These are phyloP conservation scores for Talinum fruticosum DNA, from an alignment of 148 eudicot genomes.

Conservation along the genomic window DNA sequence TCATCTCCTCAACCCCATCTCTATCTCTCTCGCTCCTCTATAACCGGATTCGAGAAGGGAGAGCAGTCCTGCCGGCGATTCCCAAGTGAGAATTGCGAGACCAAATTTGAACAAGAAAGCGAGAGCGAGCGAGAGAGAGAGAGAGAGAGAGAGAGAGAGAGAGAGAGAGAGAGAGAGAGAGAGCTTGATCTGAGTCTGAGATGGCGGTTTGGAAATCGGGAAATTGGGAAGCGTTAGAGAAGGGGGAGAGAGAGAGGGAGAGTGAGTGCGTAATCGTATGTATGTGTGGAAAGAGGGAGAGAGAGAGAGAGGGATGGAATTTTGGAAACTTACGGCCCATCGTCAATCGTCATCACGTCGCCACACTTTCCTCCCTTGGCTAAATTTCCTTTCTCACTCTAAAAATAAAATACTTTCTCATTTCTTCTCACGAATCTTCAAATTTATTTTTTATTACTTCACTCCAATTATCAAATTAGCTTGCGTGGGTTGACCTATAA, in stretches of 20 bases:
- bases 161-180: background rate
- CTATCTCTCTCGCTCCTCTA: background rate
- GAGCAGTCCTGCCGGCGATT: background rate
- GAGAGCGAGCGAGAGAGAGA: background rate
- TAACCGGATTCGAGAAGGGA: background rate
- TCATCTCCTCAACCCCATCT: background rate
- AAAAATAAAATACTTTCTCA: too few species aligned
- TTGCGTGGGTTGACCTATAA: too few species aligned
- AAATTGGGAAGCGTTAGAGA: background rate
- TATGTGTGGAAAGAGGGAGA: too few species aligned
- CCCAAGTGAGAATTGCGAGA: background rate
- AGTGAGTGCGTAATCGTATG: too few species aligned
- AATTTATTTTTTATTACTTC: too few species aligned
- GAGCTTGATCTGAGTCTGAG: conserved; percentile 15
- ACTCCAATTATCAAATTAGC: too few species aligned
- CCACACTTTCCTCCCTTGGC: too few species aligned
- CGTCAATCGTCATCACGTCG: too few species aligned
- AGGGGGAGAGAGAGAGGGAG: background rate
- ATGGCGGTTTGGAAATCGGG: background rate
- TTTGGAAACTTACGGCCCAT: too few species aligned
- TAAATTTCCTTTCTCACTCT: too few species aligned
- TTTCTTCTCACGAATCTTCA: too few species aligned
- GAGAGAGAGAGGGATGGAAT: background rate
- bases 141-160: background rate
- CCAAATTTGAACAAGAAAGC: background rate